These are phyloP conservation scores for Osmozyma mogii DNA, from an alignment of 805 yeast species.

Conservation along the genomic window DNA sequence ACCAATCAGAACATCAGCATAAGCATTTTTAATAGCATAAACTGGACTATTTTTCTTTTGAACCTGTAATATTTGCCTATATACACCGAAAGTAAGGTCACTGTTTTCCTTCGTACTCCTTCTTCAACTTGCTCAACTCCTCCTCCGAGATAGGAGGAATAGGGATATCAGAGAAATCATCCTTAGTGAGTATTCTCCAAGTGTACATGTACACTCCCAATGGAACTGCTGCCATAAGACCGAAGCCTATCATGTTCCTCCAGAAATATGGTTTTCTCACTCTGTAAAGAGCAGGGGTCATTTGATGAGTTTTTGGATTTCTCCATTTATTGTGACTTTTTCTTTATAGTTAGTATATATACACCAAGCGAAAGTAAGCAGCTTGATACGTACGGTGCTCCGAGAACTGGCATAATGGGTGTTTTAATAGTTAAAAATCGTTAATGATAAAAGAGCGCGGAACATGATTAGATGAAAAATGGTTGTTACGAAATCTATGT, in stretches of 20 bases:
- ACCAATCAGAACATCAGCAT: slow-evolving; percentile 88
- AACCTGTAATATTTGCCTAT: no score
- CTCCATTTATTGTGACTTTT: slow-evolving; percentile 37
- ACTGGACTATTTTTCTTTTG: no score
- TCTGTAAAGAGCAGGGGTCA: slow-evolving; percentile 90
- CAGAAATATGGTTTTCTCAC: slow-evolving; percentile 84
- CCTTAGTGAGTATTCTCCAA: slow-evolving; percentile 56
- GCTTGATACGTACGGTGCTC: slow-evolving; percentile 21
- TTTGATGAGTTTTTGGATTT: slow-evolving; percentile 66
- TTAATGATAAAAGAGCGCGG: no score
- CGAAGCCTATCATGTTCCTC: slow-evolving; percentile 61
- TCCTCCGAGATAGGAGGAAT: slow-evolving; percentile 84
- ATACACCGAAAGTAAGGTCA: no score
- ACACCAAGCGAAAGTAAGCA: neutral
- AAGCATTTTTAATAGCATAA: no score
- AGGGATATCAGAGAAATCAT: slow-evolving; percentile 87
- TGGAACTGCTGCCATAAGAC: slow-evolving; percentile 54
- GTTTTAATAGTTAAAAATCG: no score
- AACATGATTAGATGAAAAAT: no score
- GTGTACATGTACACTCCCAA: slow-evolving; percentile 60
- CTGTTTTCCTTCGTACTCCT: slow-evolving; percentile 55
- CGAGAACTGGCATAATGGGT: slow-evolving; percentile 21
- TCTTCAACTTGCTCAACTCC: slow-evolving; percentile 63
- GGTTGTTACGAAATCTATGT: no score
- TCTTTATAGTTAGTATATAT: slow-evolving; percentile 20